Evolutionary conservation across 768 basidiomycete genomes (phyloP).

Genomic region (Lanmaoa pseudosensibilis): DNA sequence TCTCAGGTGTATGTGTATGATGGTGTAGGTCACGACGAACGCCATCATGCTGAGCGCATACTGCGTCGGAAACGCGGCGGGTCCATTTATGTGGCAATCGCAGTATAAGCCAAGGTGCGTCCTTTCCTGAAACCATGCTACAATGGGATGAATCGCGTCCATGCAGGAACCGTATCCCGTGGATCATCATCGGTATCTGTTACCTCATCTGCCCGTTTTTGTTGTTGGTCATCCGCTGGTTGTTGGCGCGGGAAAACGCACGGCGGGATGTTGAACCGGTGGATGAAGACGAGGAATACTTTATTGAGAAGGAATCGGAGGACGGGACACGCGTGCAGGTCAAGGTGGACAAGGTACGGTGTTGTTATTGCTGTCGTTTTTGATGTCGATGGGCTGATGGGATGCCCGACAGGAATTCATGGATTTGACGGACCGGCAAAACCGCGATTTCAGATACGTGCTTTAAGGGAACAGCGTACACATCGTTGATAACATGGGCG

Average conservation of each 20-base stretch:
- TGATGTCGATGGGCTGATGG: neutral
- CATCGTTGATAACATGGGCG: neutral
- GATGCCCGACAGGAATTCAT: conserved; percentile 52
- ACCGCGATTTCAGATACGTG: conserved; percentile 72
- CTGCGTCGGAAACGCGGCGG: conserved; percentile 62
- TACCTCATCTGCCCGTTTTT: conserved; percentile 52
- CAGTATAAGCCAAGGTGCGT: conserved; percentile 63
- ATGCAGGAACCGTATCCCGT: conserved; percentile 69
- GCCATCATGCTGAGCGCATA: conserved; percentile 76
- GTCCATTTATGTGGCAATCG: conserved; percentile 78
- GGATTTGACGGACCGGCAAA: conserved; percentile 73
- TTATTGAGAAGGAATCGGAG: conserved; percentile 50
- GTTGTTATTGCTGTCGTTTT: neutral
- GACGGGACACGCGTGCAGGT: conserved; percentile 55
- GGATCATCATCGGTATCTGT: conserved; percentile 73
- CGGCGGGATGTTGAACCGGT: conserved; percentile 60
- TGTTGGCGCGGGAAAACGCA: conserved; percentile 61
- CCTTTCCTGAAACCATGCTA: neutral
- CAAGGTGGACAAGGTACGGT: conserved; percentile 62
- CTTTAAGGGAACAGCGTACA: conserved; percentile 35
- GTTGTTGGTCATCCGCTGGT: conserved; percentile 49
- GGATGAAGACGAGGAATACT: conserved; percentile 59
- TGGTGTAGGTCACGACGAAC: conserved; percentile 41
- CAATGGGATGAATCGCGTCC: neutral
- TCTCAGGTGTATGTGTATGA: neutral